Evolutionary conservation across 176 grass and related monocot species (phyloP), one percentile per base, ranked within the genome.

Genomic region (Cymbopogon citratus): DNA sequence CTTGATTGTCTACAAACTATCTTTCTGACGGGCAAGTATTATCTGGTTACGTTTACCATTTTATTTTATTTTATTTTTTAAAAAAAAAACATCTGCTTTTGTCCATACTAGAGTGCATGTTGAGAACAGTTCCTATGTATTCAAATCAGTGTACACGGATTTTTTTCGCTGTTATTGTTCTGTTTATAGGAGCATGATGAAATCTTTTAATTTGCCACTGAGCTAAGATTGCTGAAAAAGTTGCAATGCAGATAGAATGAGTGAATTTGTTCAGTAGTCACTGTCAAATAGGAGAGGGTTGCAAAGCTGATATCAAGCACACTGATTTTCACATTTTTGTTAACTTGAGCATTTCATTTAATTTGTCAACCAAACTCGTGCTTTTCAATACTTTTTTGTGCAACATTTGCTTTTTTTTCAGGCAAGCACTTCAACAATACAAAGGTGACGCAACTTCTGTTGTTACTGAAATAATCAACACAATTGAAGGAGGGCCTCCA

Each of bases 391-490:
- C 9, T 44, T 59, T 73, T 75, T 71, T 62, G 35, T 82, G 21
- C 48, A 66, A 79, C 23, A 18, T 77, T 52, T 82, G 36, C 87
- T 45, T 69, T 78, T 26, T 19, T 82, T 82, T 80, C 86, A 97
- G 95, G 75, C 95, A 98, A 93, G 95, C 95, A 87, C 86, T 98
- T 88, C 95, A 92, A 79, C 87, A 93, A 65, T 87, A 93, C 88
- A 98, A 94, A 82, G 88, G 84, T n/a, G 95, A 98, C 48, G 49
- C 86, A 78, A 68, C 84, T 74, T 60, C 65, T 89, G 90, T 98
- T 81, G 90, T 98, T 75, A 79, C 81, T 41, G 92, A 94, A 4
- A 98, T 98, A 81, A 98, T 98, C 82, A 98, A 81, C 84, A 90
- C 92, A 72, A 87, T 98, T 85, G 92, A 98, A 92, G 92, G 90